Percentiles rank a stretch among this genome's conserved stretches.
Conservation (phyloP, 805 yeast species). For the Cyberlindnera galapagoensis region DNA sequence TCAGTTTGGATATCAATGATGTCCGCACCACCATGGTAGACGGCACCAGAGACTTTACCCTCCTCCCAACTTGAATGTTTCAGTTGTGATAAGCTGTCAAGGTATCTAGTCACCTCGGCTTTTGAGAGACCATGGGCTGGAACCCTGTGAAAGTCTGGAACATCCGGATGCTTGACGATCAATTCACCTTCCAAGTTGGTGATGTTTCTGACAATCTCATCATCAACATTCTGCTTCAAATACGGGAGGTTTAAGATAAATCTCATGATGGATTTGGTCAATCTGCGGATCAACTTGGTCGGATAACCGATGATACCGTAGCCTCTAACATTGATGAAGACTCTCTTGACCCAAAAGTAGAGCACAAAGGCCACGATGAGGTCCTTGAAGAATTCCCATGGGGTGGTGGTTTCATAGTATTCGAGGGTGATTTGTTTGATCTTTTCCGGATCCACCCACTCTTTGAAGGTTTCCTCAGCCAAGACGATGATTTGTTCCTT, state of each 20-base stretch:
- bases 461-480: too few relatives aligned
- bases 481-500: too few relatives aligned
- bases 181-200: slow-evolving; percentile 48
- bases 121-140: slow-evolving; percentile 57
- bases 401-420: too few relatives aligned
- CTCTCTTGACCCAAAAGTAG: too few relatives aligned
- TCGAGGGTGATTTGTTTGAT: too few relatives aligned
- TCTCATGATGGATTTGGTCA: slow-evolving; percentile 24
- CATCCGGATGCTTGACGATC: slow-evolving; percentile 44
- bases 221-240: slow-evolving; percentile 48
- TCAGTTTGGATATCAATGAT: slow-evolving; percentile 65
- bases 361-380: neutral
- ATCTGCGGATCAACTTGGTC: slow-evolving; percentile 1
- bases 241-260: slow-evolving; percentile 42
- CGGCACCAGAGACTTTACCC: slow-evolving; percentile 92
- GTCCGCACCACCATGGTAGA: slow-evolving; percentile 90
- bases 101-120: slow-evolving; percentile 38
- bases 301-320: slow-evolving; percentile 35
- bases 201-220: slow-evolving; percentile 46
- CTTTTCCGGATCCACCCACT: too few relatives aligned
- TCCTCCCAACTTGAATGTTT: slow-evolving; percentile 74
- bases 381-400: slow-evolving; percentile 1
- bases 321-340: slow-evolving; percentile 23
- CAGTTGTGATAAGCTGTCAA: slow-evolving; percentile 43
- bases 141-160: slow-evolving; percentile 39